Percentiles rank a stretch among this genome's conserved stretches.
These are phyloP conservation scores for Cyclaneusma minus DNA, from an alignment of 2,329 filamentous ascomycete genomes.

Conservation along the genomic window DNA sequence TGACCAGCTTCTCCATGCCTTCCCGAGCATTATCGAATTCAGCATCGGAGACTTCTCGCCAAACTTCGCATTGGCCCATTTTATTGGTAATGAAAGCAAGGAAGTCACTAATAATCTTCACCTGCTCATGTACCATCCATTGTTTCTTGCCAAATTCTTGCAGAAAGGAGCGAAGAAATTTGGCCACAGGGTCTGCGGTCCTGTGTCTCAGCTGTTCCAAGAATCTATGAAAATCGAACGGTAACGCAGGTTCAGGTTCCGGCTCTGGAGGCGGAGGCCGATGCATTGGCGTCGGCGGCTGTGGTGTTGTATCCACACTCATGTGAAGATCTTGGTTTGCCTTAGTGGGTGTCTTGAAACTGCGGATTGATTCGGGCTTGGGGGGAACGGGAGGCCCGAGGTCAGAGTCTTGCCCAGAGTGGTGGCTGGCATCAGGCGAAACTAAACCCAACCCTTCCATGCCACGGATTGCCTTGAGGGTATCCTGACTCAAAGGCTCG, in stretches of 20 bases:
- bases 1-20: constrained; percentile 98
- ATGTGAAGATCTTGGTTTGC: constrained; percentile 31
- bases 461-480: constrained; percentile 10
- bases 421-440: constrained; percentile 7
- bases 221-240: constrained; percentile 96
- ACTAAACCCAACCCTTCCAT: constrained; percentile 12
- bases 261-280: constrained; percentile 57
- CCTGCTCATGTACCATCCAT: constrained; percentile 99
- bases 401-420: constrained; percentile 13
- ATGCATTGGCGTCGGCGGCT: constrained; percentile 31
- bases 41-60: constrained; percentile 86
- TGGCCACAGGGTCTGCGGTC: constrained; percentile 93
- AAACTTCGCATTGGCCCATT: constrained; percentile 94
- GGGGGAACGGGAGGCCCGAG: constrained; percentile 25
- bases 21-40: constrained; percentile 98
- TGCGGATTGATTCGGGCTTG: constrained; percentile 17
- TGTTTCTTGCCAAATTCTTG: constrained; percentile 93
- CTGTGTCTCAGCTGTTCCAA: constrained; percentile 90
- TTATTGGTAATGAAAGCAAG: constrained; percentile 94
- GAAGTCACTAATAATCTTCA: constrained; percentile 97
- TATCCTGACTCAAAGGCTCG: constrained; percentile 39
- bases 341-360: constrained; percentile 11
- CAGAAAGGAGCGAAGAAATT: constrained; percentile 88
- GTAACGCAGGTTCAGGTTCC: constrained; percentile 67
- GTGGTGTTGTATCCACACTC: constrained; percentile 20